These are phyloP conservation scores for Rhizophagus sp. DNA, from an alignment of 192 early-diverging fungal species.

Conservation along the genomic window DNA sequence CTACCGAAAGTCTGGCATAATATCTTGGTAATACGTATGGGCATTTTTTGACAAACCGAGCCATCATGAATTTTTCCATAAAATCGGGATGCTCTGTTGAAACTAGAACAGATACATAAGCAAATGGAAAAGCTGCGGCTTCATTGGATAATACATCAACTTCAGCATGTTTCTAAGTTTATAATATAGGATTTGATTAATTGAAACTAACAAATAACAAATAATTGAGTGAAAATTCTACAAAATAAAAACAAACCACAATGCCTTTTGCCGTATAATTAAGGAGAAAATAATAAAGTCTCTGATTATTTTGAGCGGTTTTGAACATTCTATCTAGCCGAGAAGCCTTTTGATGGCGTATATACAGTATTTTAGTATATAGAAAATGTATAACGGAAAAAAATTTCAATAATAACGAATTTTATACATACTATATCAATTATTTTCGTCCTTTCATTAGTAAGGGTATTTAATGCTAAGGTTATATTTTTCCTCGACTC, in stretches of 20 bases:
- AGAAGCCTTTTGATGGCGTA: neutral
- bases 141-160: conserved; percentile 58
- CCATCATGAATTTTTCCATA: conserved; percentile 57
- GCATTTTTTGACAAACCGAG: conserved; percentile 68
- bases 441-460: neutral
- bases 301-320: neutral
- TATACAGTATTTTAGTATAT: neutral
- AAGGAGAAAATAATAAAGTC: conserved; percentile 8
- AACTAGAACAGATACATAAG: conserved; percentile 60
- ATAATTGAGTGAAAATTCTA: too few species aligned
- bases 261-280: conserved; percentile 5
- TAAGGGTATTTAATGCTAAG: neutral
- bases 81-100: conserved; percentile 58
- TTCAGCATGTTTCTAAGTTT: conserved; percentile 64
- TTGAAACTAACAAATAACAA: neutral
- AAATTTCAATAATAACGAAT: neutral
- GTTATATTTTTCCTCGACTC: neutral
- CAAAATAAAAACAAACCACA: neutral
- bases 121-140: conserved; percentile 61
- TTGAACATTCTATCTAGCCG: neutral
- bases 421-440: conserved; percentile 3
- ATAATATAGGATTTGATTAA: neutral
- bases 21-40: conserved; percentile 71
- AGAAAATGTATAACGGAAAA: neutral
- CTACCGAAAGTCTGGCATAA: conserved; percentile 49